Percentiles rank a stretch among this genome's conserved stretches.
Conservation (phyloP, 495 filamentous ascomycete genomes). For the Neurospora sp. region DNA sequence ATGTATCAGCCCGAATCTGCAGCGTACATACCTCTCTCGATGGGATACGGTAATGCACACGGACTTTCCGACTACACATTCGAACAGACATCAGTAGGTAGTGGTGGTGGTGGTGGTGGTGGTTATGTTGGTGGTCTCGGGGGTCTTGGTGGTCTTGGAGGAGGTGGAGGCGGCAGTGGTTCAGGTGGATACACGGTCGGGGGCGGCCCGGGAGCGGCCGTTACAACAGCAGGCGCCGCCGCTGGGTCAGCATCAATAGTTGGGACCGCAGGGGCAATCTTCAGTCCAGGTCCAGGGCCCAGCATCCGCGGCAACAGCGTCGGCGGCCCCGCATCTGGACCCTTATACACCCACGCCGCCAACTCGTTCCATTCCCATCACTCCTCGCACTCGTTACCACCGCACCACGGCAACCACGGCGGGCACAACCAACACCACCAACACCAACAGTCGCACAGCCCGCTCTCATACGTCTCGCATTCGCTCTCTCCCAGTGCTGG, state of each 20-base stretch:
- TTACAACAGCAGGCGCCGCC: neutral
- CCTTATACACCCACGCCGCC: constrained; percentile 14
- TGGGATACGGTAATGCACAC: constrained; percentile 28
- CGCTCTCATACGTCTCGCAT: neutral
- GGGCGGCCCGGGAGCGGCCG: constrained; percentile 4
- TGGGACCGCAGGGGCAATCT: constrained; percentile 17
- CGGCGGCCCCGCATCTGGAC: constrained; percentile 22
- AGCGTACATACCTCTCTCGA: constrained; percentile 29
- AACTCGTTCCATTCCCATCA: neutral
- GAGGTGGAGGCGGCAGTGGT: constrained; percentile 6
- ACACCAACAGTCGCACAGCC: constrained; percentile 7
- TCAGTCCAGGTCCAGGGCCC: constrained; percentile 10
- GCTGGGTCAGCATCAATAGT: neutral
- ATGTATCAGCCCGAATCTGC: constrained; percentile 48
- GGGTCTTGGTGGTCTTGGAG: neutral
- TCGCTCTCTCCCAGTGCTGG: neutral
- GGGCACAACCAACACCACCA: constrained; percentile 1
- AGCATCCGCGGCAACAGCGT: constrained; percentile 20
- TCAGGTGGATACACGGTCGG: constrained; percentile 10
- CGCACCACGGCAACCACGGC: neutral
- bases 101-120: constrained; percentile 8
- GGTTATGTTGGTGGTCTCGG: neutral
- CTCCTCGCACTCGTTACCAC: neutral
- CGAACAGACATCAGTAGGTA: constrained; percentile 27
- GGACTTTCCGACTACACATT: constrained; percentile 35